phyloP scores from a whole-genome alignment of 108 stramenopile species.

The Nitzschia inconspicua region DNA sequence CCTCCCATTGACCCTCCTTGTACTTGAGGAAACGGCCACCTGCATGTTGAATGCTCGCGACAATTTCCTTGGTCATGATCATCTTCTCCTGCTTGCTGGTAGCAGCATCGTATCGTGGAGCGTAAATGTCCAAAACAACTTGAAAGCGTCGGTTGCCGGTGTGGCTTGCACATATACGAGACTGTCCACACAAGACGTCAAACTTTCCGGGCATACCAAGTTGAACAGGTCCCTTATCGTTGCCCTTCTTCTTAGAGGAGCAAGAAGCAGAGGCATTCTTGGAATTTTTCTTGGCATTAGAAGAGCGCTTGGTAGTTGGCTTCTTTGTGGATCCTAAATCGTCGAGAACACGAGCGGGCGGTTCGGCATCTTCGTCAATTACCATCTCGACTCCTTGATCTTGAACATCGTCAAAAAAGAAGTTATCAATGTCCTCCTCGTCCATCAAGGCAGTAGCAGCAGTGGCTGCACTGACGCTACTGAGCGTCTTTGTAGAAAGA shows the following conservation, averaged over 20 bases:
- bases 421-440: too few relatives aligned
- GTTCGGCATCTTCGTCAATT: too few relatives aligned
- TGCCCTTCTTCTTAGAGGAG: not conserved
- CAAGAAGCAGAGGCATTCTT: too few relatives aligned
- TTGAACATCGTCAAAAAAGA: too few relatives aligned
- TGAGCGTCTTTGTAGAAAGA: too few relatives aligned
- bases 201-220: constrained; percentile 10
- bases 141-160: constrained; percentile 33
- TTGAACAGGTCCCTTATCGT: not conserved
- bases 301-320: too few relatives aligned
- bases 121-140: constrained; percentile 20
- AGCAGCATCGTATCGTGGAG: constrained; percentile 16
- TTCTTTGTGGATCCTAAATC: too few relatives aligned
- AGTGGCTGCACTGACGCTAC: too few relatives aligned
- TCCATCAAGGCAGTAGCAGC: too few relatives aligned
- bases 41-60: constrained; percentile 9
- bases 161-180: constrained; percentile 33
- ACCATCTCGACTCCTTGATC: too few relatives aligned
- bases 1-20: constrained; percentile 35
- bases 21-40: constrained; percentile 39
- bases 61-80: constrained; percentile 44
- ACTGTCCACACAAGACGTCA: constrained; percentile 45
- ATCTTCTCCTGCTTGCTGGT: constrained; percentile 48
- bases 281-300: too few relatives aligned
- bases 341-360: too few relatives aligned